These are phyloP conservation scores for Plenodomus lindquistii DNA, from an alignment of 2,329 filamentous ascomycete species.

Conservation along the genomic window DNA sequence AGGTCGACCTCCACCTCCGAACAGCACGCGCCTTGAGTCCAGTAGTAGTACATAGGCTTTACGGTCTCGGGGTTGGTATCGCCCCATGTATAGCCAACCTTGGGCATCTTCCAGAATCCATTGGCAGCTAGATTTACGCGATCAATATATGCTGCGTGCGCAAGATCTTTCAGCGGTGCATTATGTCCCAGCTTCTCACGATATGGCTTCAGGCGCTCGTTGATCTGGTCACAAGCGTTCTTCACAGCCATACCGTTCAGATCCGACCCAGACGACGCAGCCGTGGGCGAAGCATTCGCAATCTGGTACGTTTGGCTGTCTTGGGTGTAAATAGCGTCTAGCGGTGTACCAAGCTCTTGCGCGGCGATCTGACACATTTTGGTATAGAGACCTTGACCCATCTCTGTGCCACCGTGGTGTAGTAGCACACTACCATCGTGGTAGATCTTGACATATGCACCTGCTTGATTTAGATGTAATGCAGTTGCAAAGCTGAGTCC, in stretches of 20 bases:
- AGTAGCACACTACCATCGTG: conserved; percentile 90
- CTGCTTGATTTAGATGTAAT: conserved; percentile 91
- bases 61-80: conserved; percentile 37
- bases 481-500: conserved; percentile 91
- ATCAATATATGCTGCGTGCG: conserved; percentile 90
- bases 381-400: conserved; percentile 94
- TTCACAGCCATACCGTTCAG: conserved; percentile 92
- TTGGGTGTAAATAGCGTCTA: conserved; percentile 83
- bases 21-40: conserved; percentile 81
- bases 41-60: conserved; percentile 90
- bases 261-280: conserved; percentile 90
- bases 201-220: conserved; percentile 82
- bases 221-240: conserved; percentile 88
- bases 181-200: conserved; percentile 75
- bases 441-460: conserved; percentile 91
- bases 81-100: conserved; percentile 92
- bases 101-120: conserved; percentile 95
- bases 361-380: conserved; percentile 96
- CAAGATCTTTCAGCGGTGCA: conserved; percentile 82
- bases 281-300: conserved; percentile 88
- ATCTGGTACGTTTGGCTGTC: conserved; percentile 85
- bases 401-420: conserved; percentile 93
- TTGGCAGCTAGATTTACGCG: conserved; percentile 93
- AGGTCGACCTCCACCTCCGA: conserved; percentile 92
- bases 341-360: conserved; percentile 81